phyloP scores from a whole-genome alignment of 768 basidiomycete genomes.

The Fomitopsis pulvina region DNA sequence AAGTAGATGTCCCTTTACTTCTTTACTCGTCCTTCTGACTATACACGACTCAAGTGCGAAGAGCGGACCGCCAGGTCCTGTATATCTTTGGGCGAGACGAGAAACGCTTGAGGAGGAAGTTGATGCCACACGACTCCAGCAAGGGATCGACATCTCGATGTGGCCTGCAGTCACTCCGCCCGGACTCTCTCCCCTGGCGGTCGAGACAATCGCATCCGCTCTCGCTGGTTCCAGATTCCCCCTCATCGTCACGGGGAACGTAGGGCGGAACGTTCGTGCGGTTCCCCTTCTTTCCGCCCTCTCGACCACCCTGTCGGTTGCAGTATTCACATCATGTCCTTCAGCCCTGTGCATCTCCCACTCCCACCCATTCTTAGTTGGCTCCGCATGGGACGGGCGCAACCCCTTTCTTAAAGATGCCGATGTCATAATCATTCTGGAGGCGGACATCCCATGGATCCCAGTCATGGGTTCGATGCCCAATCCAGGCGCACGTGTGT shows the following conservation, averaged over 20 bases:
- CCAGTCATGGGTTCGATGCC: slow-evolving; percentile 40
- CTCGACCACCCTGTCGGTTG: slow-evolving; percentile 46
- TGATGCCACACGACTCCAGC: slow-evolving; percentile 28
- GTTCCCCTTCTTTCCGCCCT: slow-evolving; percentile 40
- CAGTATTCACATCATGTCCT: slow-evolving; percentile 46
- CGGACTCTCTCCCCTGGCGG: slow-evolving; percentile 32
- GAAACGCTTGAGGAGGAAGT: slow-evolving; percentile 66
- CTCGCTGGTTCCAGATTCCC: slow-evolving; percentile 36
- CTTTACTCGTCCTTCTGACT: background rate
- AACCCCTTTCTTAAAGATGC: slow-evolving; percentile 42
- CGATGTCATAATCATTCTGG: slow-evolving; percentile 60
- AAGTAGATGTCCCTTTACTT: slow-evolving; percentile 8
- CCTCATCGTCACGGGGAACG: slow-evolving; percentile 57
- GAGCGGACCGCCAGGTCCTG: slow-evolving; percentile 65
- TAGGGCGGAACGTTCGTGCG: slow-evolving; percentile 48
- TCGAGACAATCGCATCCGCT: background rate
- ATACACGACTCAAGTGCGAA: slow-evolving; percentile 37
- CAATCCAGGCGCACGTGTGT: slow-evolving; percentile 37
- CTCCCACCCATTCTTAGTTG: slow-evolving; percentile 48
- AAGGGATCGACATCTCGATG: slow-evolving; percentile 15
- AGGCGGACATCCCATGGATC: slow-evolving; percentile 63
- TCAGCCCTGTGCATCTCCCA: slow-evolving; percentile 47
- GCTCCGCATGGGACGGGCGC: slow-evolving; percentile 42
- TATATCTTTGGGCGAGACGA: slow-evolving; percentile 65
- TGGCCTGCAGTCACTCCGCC: slow-evolving; percentile 50